Evolutionary conservation across 306 rosid species (phyloP).

Genomic region (Prunus kanzakura): DNA sequence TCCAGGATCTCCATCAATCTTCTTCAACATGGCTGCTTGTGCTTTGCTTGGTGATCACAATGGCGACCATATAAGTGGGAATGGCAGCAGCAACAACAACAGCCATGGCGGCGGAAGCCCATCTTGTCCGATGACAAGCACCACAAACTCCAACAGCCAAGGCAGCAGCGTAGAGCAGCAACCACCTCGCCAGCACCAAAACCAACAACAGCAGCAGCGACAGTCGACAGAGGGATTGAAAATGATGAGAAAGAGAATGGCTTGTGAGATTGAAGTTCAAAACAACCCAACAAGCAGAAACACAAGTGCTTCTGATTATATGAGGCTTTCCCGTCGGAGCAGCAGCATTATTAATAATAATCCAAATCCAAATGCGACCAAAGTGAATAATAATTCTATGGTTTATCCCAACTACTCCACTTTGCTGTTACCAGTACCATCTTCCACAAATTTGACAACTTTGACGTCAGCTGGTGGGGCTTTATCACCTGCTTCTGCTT

Average conservation of each 20-base stretch:
- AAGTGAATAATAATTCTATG: not conserved
- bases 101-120: conserved; percentile 17
- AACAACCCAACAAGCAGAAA: conserved; percentile 3
- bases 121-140: conserved; percentile 20
- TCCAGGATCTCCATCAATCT: not conserved
- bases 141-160: conserved; percentile 22
- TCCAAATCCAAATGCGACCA: not conserved
- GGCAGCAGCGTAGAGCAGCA: conserved; percentile 30
- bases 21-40: conserved; percentile 54
- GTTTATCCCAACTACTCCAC: conserved; percentile 78
- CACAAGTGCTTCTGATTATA: conserved; percentile 10
- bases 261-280: conserved; percentile 78
- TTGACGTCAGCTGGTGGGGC: conserved; percentile 48
- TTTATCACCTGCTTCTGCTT: conserved; percentile 26
- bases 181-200: conserved; percentile 6
- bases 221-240: conserved; percentile 19
- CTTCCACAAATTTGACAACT: conserved; percentile 38
- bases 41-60: conserved; percentile 42
- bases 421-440: conserved; percentile 33
- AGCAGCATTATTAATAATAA: conserved; percentile 11
- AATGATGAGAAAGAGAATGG: conserved; percentile 81
- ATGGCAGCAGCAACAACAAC: conserved; percentile 18
- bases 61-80: conserved; percentile 21
- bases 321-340: conserved; percentile 53
- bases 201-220: conserved; percentile 10